phyloP scores from a whole-genome alignment of 768 basidiomycete genomes.

The Suillus spraguei region DNA sequence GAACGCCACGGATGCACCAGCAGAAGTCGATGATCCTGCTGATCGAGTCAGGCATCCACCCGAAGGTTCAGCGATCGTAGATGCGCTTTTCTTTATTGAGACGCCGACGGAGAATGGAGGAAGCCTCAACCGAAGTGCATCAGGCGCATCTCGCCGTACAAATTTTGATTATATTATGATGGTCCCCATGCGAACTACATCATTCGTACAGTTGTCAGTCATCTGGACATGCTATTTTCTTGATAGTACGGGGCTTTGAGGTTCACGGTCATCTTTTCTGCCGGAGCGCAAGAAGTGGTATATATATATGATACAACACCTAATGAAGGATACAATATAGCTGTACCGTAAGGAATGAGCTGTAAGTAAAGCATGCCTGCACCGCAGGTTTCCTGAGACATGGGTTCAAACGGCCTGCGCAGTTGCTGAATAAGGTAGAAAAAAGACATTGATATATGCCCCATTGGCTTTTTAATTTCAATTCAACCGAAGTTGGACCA shows the following conservation, averaged over 20 bases:
- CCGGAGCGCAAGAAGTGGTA: background rate
- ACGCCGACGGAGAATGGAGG: conserved; percentile 17
- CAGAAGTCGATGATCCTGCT: background rate
- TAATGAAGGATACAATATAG: conserved; percentile 1
- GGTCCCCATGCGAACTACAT: background rate
- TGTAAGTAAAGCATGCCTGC: background rate
- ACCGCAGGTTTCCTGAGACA: background rate
- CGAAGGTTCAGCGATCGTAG: background rate
- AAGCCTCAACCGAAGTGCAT: conserved; percentile 27
- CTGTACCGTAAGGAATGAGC: background rate
- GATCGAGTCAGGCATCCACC: background rate
- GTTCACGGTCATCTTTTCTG: background rate
- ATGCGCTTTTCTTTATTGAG: background rate
- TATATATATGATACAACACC: background rate
- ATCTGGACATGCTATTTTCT: background rate
- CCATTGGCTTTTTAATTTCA: background rate
- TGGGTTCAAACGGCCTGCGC: background rate
- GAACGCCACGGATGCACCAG: background rate
- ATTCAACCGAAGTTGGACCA: conserved; percentile 65
- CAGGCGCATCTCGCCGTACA: conserved; percentile 15
- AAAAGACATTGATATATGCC: background rate
- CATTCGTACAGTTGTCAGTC: background rate
- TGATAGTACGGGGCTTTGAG: background rate
- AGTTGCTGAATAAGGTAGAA: background rate
- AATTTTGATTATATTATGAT: background rate